phyloP scores from a whole-genome alignment of 148 eudicot species.

The Fallopia convolvulus region DNA sequence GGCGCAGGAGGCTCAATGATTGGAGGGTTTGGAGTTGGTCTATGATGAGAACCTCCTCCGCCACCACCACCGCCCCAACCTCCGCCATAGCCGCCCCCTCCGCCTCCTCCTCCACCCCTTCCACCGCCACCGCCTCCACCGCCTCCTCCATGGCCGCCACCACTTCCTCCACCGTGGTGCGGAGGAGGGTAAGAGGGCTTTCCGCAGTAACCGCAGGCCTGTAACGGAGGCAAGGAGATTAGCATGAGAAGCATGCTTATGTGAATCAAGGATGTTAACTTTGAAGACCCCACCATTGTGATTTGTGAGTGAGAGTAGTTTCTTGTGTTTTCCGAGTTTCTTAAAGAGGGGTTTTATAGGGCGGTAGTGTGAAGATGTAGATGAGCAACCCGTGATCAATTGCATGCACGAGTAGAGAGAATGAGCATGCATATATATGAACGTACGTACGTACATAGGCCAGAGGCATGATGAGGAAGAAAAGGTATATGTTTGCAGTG shows the following conservation, averaged over 20 bases:
- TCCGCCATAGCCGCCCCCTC: background rate
- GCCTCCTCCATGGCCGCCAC: background rate
- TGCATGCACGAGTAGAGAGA: background rate
- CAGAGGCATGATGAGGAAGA: background rate
- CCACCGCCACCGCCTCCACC: background rate
- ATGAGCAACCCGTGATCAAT: background rate
- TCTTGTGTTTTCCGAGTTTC: background rate
- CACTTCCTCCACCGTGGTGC: constrained; percentile 11
- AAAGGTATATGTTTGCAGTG: background rate
- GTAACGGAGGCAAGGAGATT: constrained; percentile 48
- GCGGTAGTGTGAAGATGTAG: background rate
- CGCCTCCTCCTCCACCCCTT: constrained; percentile 6
- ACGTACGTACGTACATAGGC: background rate
- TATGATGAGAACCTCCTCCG: background rate
- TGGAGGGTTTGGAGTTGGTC: constrained; percentile 8
- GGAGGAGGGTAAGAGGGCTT: constrained; percentile 44
- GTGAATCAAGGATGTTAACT: constrained; percentile 34
- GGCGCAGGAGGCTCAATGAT: background rate
- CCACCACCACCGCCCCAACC: background rate
- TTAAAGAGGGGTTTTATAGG: background rate
- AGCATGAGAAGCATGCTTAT: constrained; percentile 51
- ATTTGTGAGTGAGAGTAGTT: background rate
- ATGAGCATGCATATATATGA: too few species aligned
- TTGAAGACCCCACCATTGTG: constrained; percentile 12
- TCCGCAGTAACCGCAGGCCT: constrained; percentile 54